phyloP scores from a whole-genome alignment of 1,284 basidiomycete genomes.

The Ustilago loliicola region DNA sequence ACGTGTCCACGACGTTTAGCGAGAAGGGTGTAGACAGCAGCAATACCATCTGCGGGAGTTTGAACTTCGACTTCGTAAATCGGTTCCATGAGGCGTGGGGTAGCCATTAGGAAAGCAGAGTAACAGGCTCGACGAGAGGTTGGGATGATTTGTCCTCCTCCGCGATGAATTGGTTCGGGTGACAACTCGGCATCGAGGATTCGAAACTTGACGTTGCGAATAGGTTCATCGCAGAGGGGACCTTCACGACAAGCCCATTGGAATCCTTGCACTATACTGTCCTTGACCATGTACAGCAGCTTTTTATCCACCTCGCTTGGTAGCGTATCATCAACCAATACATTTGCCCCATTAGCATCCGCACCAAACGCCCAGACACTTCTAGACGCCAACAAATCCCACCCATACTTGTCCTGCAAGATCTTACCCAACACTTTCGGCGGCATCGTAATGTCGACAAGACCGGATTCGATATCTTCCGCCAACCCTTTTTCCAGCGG shows the following conservation, averaged over 20 bases:
- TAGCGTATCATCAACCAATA: constrained; percentile 93
- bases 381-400: constrained; percentile 95
- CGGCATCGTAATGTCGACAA: constrained; percentile 58
- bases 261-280: constrained; percentile 98
- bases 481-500: constrained; percentile 69
- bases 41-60: constrained; percentile 97
- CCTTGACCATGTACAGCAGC: constrained; percentile 86
- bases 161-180: constrained; percentile 94
- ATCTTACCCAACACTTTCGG: constrained; percentile 63
- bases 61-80: constrained; percentile 99
- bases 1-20: constrained; percentile 97
- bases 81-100: constrained; percentile 80
- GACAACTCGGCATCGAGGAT: constrained; percentile 91
- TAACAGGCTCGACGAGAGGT: constrained; percentile 97
- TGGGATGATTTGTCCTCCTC: constrained; percentile 97
- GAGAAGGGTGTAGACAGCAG: constrained; percentile 96
- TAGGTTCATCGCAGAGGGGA: constrained; percentile 96
- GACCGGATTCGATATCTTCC: constrained; percentile 66
- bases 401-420: constrained; percentile 82
- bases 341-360: constrained; percentile 87
- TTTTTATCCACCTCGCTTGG: constrained; percentile 98
- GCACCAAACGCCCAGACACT: constrained; percentile 99
- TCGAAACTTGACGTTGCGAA: constrained; percentile 98
- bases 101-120: constrained; percentile 92
- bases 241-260: constrained; percentile 99